Base-by-base conservation (phyloP, 805 yeast genomes). In the Kodamaea hsintzibuensis region DNA sequence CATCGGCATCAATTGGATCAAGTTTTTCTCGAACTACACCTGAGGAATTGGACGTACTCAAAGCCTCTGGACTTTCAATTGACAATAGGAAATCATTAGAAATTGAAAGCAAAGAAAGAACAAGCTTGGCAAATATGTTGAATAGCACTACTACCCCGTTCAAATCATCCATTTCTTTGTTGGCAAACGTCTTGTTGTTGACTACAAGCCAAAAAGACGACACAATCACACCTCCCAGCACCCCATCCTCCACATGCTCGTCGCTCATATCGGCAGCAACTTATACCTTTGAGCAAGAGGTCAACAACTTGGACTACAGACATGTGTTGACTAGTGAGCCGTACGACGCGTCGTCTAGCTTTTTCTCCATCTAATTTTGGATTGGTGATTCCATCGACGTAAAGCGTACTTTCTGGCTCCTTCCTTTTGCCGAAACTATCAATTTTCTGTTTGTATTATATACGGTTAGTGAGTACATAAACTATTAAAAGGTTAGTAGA, bases 171-270 rank as follows among this genome's bases (percentile, higher is more conserved):
- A 38, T 67, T 8, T 50, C 57, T 12, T 55, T 65, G 13, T 57
- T 67, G 40, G 68, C 55, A 51, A 67, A 66, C 53, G 60, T 56
- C 25, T 39, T 66, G 33, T 58, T 64, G 18, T 42, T 67, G 17
- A 55, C 62, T 2, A 45, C 47, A n/a, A 45, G 48, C 39, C 27
- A 33, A 33, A 25, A 39, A 22, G 25, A 18, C 45, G 25, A 6
- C 44, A 14, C 19, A 30, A 13, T 42, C 33, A 16, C 44, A 12
- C 44, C 44, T 17, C 25, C 25, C 5, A 19, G 25, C 44, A 40
- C 44, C 44, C 44, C 44, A 40, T 40, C 44, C 19, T 40, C 44
- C 2, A 12, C 42, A 19, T 40, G 44, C 25, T 40, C 44, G 10
- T 40, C 44, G 25, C 19, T 40, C 25, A 17, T 19, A 6, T 40